Conservation (phyloP, 2,329 filamentous ascomycete species). For the Monilinia aucupariae region DNA sequence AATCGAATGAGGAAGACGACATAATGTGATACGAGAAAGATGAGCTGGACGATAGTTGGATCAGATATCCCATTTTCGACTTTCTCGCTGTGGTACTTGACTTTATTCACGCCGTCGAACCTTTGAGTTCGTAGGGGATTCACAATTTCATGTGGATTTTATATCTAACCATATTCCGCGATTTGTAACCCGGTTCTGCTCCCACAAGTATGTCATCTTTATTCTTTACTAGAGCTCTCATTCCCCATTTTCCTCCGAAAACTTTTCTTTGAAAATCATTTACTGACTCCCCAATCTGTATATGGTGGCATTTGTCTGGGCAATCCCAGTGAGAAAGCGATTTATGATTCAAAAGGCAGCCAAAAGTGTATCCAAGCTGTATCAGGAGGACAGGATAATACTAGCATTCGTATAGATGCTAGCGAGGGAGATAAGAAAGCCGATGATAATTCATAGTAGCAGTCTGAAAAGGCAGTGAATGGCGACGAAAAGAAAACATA, state of each 20-base stretch:
- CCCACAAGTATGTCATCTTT: too few relatives aligned
- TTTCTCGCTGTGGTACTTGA: constrained; percentile 3
- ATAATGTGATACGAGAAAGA: neutral
- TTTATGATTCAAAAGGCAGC: neutral
- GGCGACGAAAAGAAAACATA: neutral
- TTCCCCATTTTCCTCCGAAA: too few relatives aligned
- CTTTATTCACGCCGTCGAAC: neutral
- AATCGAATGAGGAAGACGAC: neutral
- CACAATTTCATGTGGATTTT: too few relatives aligned
- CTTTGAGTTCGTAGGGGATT: neutral
- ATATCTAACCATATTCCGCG: too few relatives aligned
- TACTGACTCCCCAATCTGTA: too few relatives aligned
- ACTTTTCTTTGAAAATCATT: too few relatives aligned
- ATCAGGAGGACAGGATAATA: neutral
- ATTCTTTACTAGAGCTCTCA: too few relatives aligned
- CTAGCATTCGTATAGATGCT: constrained; percentile 1
- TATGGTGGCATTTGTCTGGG: neutral
- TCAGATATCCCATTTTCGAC: neutral
- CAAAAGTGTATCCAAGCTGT: neutral
- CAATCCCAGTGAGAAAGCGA: neutral
- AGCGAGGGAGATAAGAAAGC: neutral
- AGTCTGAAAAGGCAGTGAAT: neutral
- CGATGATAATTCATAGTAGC: neutral
- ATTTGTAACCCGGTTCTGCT: too few relatives aligned
- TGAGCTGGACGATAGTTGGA: constrained; percentile 1